These are phyloP conservation scores for Aspergillus sp. DNA, from an alignment of 2,329 filamentous ascomycete species.

Conservation along the genomic window DNA sequence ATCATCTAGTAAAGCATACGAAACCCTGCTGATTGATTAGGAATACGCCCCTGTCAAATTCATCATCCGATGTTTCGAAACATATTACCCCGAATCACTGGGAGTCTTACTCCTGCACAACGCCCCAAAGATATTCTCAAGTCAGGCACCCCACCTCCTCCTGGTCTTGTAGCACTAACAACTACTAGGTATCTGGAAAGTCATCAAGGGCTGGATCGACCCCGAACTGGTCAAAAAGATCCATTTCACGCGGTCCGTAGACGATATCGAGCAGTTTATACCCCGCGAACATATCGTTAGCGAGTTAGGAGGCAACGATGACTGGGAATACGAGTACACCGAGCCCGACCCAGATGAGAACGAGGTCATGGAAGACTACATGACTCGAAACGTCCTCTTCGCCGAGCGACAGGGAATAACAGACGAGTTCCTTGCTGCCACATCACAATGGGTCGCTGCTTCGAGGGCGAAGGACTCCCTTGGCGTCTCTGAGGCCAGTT, in stretches of 20 bases:
- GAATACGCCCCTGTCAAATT: constrained; percentile 94
- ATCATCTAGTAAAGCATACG: neutral
- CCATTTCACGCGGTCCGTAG: constrained; percentile 76
- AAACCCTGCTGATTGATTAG: constrained; percentile 33
- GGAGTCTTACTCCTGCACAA: constrained; percentile 88
- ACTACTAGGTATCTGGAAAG: constrained; percentile 74
- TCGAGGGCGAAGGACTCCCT: constrained; percentile 40
- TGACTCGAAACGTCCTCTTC: constrained; percentile 60
- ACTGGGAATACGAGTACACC: constrained; percentile 78
- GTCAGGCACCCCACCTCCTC: constrained; percentile 42
- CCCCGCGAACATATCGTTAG: constrained; percentile 64
- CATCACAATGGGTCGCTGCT: constrained; percentile 67
- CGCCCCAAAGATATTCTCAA: constrained; percentile 86
- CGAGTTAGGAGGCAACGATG: constrained; percentile 78
- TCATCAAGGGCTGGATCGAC: constrained; percentile 91
- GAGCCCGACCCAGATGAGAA: constrained; percentile 76
- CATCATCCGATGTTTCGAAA: constrained; percentile 97
- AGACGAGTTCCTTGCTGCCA: constrained; percentile 69
- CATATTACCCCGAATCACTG: constrained; percentile 89
- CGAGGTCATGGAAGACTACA: constrained; percentile 62
- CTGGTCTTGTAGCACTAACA: neutral
- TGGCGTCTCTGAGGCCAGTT: constrained; percentile 49
- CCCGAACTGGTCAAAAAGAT: constrained; percentile 90
- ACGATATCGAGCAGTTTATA: constrained; percentile 74
- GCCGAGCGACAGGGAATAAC: constrained; percentile 62